Base-by-base conservation (phyloP, 176 grass and related monocot genomes). In the sorghum (Sorghum bicolor) region DNA sequence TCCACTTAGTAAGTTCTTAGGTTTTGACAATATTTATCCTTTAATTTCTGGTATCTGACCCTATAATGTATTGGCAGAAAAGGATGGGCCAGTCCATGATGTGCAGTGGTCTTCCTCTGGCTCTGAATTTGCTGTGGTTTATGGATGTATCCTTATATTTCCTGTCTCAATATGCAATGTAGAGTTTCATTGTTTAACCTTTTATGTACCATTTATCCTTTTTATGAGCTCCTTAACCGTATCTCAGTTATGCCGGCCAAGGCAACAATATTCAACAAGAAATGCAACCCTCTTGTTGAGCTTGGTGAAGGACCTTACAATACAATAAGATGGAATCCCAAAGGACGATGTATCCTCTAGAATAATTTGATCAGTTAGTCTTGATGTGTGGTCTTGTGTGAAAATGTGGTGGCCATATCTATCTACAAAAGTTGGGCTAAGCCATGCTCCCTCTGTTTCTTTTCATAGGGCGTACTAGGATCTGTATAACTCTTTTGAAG, bases 261-360 rank as follows among this genome's bases (percentile, higher is more conserved):
- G 84, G 89, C 87, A 62, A 98, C 93, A 45, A 84, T 95, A 82
- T 95, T 93, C 87, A 92, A 98, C 82, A 95, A 88, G 55, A 98
- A 95, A 77, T 95, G 96, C 80, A 93, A 95, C 63, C 91, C 90
- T 83, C 88, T 95, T 79, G 37, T 93, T 74, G 93, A 98, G 82
- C 91, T 98, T 87, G 96, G 96, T 70, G 90, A 98, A 93, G 91
- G 91, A 30, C 96, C 96, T 78, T 92, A 93, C 75, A 98, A 95
- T 82, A 98, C 93, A 7, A 92, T 98, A 86, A 95, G 93, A 90
- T 98, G 93, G 93, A 98, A 95, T 19, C 96, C 93, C 10, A 93
- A 95, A 87, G 96, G 91, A 80, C 86, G 87, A 92, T 79, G 96
- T 95, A 97, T 97, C 92, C 90, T 94, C 83, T 84, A 29, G 29